Evolutionary conservation across 495 filamentous ascomycete genomes (phyloP), one percentile per base, ranked within the genome.

Genomic region (Xylona heveae): DNA sequence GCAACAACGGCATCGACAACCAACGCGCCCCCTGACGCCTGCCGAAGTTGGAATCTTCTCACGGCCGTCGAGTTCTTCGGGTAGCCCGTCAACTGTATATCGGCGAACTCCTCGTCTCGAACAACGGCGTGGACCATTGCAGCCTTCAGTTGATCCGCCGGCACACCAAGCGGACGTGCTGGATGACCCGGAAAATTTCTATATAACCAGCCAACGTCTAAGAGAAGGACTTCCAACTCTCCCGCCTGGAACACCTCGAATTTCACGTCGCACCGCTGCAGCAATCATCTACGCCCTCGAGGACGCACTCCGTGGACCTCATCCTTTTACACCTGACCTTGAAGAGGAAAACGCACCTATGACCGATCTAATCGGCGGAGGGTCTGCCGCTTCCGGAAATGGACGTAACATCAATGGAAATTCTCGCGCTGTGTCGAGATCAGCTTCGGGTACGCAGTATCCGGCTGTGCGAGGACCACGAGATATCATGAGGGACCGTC

Each of bases 341-440:
- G 66, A 74, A 33, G 88, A 97, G 61, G 73, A 85, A 62, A 81
- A 83, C 74, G 83, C 85, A 44, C 67, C 72, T 40, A 95, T 97
- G 88, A 74, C 88, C 42, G 78, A 91, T 53, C 58, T 91, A 44
- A 58, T 66, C 47, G 62, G 62, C 44, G 65, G 66, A 37, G 52
- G 56, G 47, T 33, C 49, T 30, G 54, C 49, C 22, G 39, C 51
- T 32, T 47, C 42, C 28, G 43, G 52, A 34, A 61, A 54, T 41
- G 49, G 50, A 30, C 59, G 62, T 19, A 39, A 48, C 19, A 61
- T 58, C 27, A 66, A 65, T 50, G 64, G 61, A 19, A 49, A 50
- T 19, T 43, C 55, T 6, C 59, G 61, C 21, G 40, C 51, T n/a
- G 43, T 55, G 22, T 53, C 57, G 30, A 57, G 56, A 45, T 50